Conservation (phyloP, 306 rosid species). For the Castanopsis chinensis region DNA sequence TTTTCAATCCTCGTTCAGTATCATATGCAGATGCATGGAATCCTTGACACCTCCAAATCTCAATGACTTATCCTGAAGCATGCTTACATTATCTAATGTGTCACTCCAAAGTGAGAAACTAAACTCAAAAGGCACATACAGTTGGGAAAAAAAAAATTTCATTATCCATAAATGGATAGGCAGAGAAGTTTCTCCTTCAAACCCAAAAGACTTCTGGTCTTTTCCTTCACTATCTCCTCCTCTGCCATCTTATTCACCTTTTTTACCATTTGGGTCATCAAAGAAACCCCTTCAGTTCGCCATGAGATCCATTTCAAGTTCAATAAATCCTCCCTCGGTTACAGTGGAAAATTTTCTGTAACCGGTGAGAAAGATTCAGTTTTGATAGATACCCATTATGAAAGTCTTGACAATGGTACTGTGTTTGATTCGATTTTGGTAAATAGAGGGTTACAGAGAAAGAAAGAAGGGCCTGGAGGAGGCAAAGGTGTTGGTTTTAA, state of each 20-base stretch:
- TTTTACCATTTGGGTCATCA: conserved; percentile 58
- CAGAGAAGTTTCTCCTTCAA: conserved; percentile 76
- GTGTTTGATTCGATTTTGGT: conserved; percentile 28
- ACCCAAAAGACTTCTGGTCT: conserved; percentile 68
- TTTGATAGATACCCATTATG: conserved; percentile 39
- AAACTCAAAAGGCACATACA: too few relatives aligned
- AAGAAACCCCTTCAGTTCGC: conserved; percentile 45
- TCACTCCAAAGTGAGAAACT: background rate
- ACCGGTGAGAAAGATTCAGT: conserved; percentile 26
- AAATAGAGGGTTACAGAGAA: conserved; percentile 20
- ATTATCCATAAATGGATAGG: conserved; percentile 50
- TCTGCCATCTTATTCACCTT: conserved; percentile 56
- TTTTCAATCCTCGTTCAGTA: too few relatives aligned
- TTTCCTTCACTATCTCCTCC: conserved; percentile 62
- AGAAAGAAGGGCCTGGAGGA: conserved; percentile 30
- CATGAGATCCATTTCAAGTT: conserved; percentile 41
- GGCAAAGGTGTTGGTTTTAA: conserved; percentile 23
- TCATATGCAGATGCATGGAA: too few relatives aligned
- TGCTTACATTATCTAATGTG: too few relatives aligned
- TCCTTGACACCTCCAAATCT: too few relatives aligned
- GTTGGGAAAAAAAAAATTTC: too few relatives aligned
- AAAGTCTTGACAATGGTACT: conserved; percentile 36
- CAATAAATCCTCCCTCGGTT: conserved; percentile 38
- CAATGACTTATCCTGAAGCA: too few relatives aligned
- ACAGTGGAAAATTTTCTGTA: conserved; percentile 37